phyloP scores from a whole-genome alignment of 192 early-diverging fungal species.

The Coemansia sp. region DNA sequence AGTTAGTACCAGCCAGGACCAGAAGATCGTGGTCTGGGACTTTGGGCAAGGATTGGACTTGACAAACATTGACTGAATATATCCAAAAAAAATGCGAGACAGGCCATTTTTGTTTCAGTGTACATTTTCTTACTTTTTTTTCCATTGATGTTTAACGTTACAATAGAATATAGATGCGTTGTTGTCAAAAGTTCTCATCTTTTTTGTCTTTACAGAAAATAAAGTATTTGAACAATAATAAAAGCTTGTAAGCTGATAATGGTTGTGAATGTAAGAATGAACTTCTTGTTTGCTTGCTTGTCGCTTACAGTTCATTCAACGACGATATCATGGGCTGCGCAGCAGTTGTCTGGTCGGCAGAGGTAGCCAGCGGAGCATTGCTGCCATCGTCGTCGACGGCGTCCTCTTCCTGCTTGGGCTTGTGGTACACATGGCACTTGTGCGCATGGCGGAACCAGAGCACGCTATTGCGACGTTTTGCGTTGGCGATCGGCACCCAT shows the following conservation, averaged over 20 bases:
- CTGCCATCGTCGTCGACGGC: conserved; percentile 4
- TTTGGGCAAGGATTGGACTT: conserved; percentile 54
- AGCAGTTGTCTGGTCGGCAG: not conserved
- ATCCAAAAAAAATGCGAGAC: not conserved
- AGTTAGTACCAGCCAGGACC: conserved; percentile 72
- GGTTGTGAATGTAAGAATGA: too few relatives aligned
- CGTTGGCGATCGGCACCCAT: conserved; percentile 77
- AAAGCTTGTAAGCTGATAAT: too few relatives aligned
- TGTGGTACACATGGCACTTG: conserved; percentile 81
- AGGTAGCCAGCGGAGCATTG: not conserved
- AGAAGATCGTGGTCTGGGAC: conserved; percentile 58
- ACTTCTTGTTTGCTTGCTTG: too few relatives aligned
- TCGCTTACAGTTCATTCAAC: too few relatives aligned
- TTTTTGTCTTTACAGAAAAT: too few relatives aligned
- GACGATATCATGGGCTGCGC: too few relatives aligned
- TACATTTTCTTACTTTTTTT: too few relatives aligned
- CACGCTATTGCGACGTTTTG: conserved; percentile 74
- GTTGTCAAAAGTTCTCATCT: too few relatives aligned
- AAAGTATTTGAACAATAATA: too few relatives aligned
- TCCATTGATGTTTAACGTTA: too few relatives aligned
- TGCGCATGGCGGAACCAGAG: conserved; percentile 87
- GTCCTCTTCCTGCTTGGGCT: conserved; percentile 59
- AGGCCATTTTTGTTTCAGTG: too few relatives aligned
- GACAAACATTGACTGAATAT: conserved; percentile 19
- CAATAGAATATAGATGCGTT: too few relatives aligned